These are phyloP conservation scores for Pythium pyrilobum DNA, from an alignment of 352 stramenopile species.

Conservation along the genomic window DNA sequence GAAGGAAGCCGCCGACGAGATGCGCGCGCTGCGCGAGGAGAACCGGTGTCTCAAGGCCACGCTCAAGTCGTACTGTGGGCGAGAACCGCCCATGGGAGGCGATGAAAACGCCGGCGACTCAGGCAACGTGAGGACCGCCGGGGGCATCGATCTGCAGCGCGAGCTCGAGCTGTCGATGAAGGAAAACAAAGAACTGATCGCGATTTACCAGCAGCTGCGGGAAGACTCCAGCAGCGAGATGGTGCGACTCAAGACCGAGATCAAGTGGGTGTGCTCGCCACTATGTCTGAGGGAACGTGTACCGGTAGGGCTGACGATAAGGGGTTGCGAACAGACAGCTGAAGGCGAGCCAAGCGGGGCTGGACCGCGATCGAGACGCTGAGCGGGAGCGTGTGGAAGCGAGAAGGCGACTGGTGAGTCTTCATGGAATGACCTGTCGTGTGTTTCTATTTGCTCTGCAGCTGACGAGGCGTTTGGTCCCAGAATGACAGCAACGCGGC, in stretches of 20 bases:
- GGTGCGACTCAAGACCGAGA: constrained; percentile 37
- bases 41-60: constrained; percentile 65
- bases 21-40: constrained; percentile 44
- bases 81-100: neutral
- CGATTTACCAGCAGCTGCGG: constrained; percentile 62
- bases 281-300: no score
- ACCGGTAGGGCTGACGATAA: no score
- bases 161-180: constrained; percentile 49
- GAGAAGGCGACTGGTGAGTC: constrained; percentile 14
- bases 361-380: neutral
- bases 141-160: constrained; percentile 35
- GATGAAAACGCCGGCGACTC: constrained; percentile 13
- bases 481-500: constrained; percentile 50
- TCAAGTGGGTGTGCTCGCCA: constrained; percentile 35
- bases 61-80: constrained; percentile 47
- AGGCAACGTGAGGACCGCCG: neutral
- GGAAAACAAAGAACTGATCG: constrained; percentile 74
- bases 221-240: constrained; percentile 52
- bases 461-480: neutral
- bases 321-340: no score
- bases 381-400: constrained; percentile 14
- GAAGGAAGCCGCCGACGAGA: constrained; percentile 31
- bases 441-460: neutral
- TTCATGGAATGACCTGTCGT: neutral
- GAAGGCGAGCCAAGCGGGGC: constrained; percentile 4